A percentile compares a stretch with the other conserved stretches of the same genome.
These are phyloP conservation scores for Echeveria elegans DNA, from an alignment of 164 flowering plant species.

Conservation along the genomic window DNA sequence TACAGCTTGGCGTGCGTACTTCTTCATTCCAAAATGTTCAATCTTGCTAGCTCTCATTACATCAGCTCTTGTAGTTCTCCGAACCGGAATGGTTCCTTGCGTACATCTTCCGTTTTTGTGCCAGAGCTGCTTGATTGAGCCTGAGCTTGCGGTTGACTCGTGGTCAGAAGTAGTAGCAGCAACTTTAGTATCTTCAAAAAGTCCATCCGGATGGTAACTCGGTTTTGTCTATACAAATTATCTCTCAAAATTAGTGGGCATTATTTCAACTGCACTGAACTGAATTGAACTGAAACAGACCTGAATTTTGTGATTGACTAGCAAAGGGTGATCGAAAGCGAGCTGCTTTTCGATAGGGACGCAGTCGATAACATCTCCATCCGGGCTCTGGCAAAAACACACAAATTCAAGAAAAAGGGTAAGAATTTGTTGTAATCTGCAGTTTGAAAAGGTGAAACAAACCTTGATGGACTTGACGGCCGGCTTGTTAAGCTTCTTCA, in stretches of 20 bases:
- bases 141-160: neutral
- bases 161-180: neutral
- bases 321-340: slow-evolving; percentile 9
- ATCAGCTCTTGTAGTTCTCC: slow-evolving; percentile 6
- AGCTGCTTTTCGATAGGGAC: slow-evolving; percentile 1
- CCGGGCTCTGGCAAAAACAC: slow-evolving; percentile 7
- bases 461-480: slow-evolving; percentile 7
- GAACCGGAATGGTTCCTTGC: slow-evolving; percentile 9
- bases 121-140: slow-evolving; percentile 9
- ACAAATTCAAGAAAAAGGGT: neutral
- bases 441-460: neutral
- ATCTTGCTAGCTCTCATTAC: neutral
- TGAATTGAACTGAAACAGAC: neutral
- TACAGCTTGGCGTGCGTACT: neutral
- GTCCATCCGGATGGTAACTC: slow-evolving; percentile 1
- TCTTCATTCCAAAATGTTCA: slow-evolving; percentile 7
- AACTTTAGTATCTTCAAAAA: slow-evolving; percentile 5
- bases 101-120: slow-evolving; percentile 6
- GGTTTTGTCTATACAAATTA: slow-evolving; percentile 2
- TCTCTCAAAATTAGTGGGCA: neutral
- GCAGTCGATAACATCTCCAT: slow-evolving; percentile 11
- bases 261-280: neutral
- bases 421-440: neutral
- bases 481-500: slow-evolving; percentile 6
- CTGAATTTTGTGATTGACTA: slow-evolving; percentile 7